A percentile compares a stretch with the other conserved stretches of the same genome.
Evolutionary conservation across 257 asterid genomes (phyloP).

Genomic region (Prunella vulgaris): DNA sequence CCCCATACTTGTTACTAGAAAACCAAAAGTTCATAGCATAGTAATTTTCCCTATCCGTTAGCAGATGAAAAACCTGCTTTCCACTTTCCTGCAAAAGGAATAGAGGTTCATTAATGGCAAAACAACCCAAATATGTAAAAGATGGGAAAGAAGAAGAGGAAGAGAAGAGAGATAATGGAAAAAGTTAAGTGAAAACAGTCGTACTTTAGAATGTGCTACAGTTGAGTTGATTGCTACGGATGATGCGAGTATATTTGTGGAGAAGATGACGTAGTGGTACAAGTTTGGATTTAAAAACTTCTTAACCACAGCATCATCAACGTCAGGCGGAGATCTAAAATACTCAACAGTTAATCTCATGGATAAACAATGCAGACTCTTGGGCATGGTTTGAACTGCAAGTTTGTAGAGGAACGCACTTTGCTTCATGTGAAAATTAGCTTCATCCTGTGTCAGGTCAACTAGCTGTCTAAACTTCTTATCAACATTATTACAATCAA

Average conservation of each 20-base stretch:
- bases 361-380: constrained; percentile 92
- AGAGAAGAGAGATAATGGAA: constrained; percentile 3
- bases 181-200: constrained; percentile 20
- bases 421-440: constrained; percentile 90
- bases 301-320: constrained; percentile 44
- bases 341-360: constrained; percentile 91
- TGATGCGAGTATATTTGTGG: constrained; percentile 80
- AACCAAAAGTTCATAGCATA: constrained; percentile 91
- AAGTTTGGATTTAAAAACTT: constrained; percentile 61
- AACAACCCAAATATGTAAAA: constrained; percentile 10
- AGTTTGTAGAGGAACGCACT: constrained; percentile 98
- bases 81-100: constrained; percentile 66
- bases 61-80: constrained; percentile 78
- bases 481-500: constrained; percentile 90
- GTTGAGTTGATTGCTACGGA: constrained; percentile 90
- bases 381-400: constrained; percentile 94
- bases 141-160: background rate
- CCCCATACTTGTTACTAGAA: constrained; percentile 55
- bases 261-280: constrained; percentile 79
- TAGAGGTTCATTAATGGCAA: constrained; percentile 18
- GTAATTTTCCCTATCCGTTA: constrained; percentile 83
- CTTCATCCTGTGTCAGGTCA: constrained; percentile 94
- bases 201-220: constrained; percentile 67
- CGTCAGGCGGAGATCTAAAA: constrained; percentile 62
- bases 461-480: constrained; percentile 94